These are phyloP conservation scores for baker's yeast (Saccharomyces cerevisiae) DNA, from an alignment of 805 yeast species.

Conservation along the genomic window DNA sequence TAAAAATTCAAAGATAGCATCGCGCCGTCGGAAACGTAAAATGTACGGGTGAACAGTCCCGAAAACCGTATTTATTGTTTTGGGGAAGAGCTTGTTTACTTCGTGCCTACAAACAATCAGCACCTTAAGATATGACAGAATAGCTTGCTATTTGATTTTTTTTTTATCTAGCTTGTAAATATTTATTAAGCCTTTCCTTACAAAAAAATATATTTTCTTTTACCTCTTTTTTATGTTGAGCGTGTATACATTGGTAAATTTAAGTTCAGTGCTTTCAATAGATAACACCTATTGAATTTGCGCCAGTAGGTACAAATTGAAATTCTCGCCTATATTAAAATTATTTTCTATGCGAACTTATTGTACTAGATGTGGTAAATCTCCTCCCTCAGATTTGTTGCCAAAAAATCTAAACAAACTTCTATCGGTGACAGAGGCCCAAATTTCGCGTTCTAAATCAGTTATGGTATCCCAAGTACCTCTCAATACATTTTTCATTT, in stretches of 20 bases:
- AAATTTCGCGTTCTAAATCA: constrained; percentile 28
- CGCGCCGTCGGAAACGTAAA: neutral
- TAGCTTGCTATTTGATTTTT: neutral
- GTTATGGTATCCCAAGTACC: constrained; percentile 30
- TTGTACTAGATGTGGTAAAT: neutral
- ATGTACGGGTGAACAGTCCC: neutral
- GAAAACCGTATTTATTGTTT: no score
- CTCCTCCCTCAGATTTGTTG: neutral
- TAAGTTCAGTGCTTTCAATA: neutral
- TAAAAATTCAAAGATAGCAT: neutral
- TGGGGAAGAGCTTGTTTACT: neutral
- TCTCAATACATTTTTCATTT: constrained; percentile 22
- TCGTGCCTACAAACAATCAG: neutral
- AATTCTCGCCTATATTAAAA: neutral
- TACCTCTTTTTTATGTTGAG: neutral
- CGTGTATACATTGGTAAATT: neutral
- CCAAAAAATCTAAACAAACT: neutral
- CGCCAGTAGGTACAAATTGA: neutral
- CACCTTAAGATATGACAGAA: neutral
- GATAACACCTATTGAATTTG: neutral
- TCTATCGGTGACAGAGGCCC: constrained; percentile 6
- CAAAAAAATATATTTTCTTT: neutral
- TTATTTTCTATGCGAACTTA: neutral
- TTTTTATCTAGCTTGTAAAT: neutral
- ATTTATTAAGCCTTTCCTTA: neutral